phyloP scores from a whole-genome alignment of 805 yeast species.

The Saccharomycopsis babjevae region DNA sequence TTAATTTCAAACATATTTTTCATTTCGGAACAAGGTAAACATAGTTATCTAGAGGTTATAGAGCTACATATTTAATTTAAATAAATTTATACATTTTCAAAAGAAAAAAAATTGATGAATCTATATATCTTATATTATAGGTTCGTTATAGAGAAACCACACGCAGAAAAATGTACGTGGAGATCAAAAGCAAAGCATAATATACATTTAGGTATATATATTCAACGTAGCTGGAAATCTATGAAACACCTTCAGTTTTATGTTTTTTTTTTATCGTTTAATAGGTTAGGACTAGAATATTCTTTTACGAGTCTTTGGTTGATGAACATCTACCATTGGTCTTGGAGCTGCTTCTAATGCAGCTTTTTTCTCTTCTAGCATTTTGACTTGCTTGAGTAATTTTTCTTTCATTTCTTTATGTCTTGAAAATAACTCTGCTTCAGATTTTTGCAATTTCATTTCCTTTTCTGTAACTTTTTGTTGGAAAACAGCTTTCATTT shows the following conservation, averaged over 20 bases:
- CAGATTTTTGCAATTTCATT: conserved; percentile 91
- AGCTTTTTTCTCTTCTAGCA: conserved; percentile 83
- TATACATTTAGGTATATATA: neutral
- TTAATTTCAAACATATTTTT: neutral
- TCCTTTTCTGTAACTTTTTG: conserved; percentile 95
- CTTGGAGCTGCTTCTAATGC: conserved; percentile 58
- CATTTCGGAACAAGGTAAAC: neutral
- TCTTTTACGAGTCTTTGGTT: conserved; percentile 61
- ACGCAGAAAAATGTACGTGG: neutral
- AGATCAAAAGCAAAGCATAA: neutral
- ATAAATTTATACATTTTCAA: neutral
- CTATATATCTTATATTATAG: neutral
- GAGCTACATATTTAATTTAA: neutral
- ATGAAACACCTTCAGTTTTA: conserved; percentile 33
- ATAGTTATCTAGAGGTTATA: neutral
- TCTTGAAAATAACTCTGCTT: conserved; percentile 88
- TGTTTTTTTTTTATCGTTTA: neutral
- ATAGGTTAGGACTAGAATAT: conserved; percentile 32
- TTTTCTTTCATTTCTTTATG: conserved; percentile 97
- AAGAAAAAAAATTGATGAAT: neutral
- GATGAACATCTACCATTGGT: conserved; percentile 33
- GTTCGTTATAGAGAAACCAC: neutral
- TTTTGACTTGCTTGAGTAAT: conserved; percentile 74
- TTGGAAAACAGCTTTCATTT: conserved; percentile 94
- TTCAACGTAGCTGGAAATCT: neutral